Evolutionary conservation across 495 filamentous ascomycete species (phyloP), one percentile per base, ranked within the genome.

Genomic region (Elaphomyces granulatus): DNA sequence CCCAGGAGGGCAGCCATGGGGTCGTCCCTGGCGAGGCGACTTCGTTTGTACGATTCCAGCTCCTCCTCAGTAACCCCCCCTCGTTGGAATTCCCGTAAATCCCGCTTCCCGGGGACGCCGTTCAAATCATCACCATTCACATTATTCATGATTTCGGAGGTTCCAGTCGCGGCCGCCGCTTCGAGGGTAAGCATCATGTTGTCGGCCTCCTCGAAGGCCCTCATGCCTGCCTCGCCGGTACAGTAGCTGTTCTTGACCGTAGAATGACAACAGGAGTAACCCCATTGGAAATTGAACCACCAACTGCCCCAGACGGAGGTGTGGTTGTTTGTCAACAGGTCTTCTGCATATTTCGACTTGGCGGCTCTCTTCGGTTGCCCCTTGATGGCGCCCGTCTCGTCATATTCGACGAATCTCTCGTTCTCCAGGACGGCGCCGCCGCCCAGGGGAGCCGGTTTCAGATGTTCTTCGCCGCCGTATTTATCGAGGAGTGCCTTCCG

Each of bases 271-370:
- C 90, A 98, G 17, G 83, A 72, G 58, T 94, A 98, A n/a, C 92
- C 90, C 90, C 90, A 98, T 60, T 80, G 68, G 62, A 94, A 95
- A 41, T 84, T 76, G 32, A 74, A 71, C 90, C 90, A 98, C 90
- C 90, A 98, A 52, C 86, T 94, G 26, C 90, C 90, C 83, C 87
- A 98, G 1, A 94, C 84, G 0, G 81, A 75, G 15, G 76, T 84
- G 55, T 98, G 90, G 50, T 98, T 98, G 62, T 93, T 88, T 57
- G 75, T 66, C 45, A 84, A 62, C 3, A 94, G 68, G 47, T 98
- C 85, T 49, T 98, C 90, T 1, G 77, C 58, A 49, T 96, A 96
- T 52, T 95, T 95, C 15, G 81, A 88, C 55, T 81, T 90, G 15
- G 76, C 75, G 16, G 67, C 69, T 26, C 68, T 70, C 59, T 78